phyloP scores from a whole-genome alignment of 2,329 filamentous ascomycete species.

The Microdochium trichocladiopsis region DNA sequence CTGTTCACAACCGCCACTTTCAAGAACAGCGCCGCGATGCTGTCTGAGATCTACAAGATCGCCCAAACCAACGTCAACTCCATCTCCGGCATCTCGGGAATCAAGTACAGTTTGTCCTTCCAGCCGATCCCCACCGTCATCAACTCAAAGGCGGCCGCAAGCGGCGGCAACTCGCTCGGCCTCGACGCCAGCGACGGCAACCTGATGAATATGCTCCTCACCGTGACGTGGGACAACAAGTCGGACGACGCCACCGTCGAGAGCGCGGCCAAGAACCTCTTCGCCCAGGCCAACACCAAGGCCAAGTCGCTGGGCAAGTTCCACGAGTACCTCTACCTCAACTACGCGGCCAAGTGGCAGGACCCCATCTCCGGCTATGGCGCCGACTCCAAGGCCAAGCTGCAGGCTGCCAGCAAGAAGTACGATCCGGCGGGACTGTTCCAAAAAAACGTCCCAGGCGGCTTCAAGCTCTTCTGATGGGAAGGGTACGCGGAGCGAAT shows the following conservation, averaged over 20 bases:
- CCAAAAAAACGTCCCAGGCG: slow-evolving; percentile 20
- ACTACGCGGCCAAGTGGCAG: slow-evolving; percentile 21
- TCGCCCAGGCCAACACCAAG: slow-evolving; percentile 8
- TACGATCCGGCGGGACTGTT: slow-evolving; percentile 21
- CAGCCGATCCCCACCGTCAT: slow-evolving; percentile 15
- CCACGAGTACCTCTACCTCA: slow-evolving; percentile 21
- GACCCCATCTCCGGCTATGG: slow-evolving; percentile 21
- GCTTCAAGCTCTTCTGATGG: slow-evolving; percentile 16
- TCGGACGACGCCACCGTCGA: slow-evolving; percentile 9
- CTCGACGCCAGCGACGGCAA: slow-evolving; percentile 9
- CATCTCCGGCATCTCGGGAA: slow-evolving; percentile 21
- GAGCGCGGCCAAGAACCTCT: slow-evolving; percentile 6
- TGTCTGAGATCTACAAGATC: slow-evolving; percentile 12
- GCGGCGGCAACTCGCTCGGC: slow-evolving; percentile 18
- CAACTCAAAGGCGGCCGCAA: slow-evolving; percentile 6
- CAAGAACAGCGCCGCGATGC: neutral
- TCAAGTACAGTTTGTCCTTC: slow-evolving; percentile 10
- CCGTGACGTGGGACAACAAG: slow-evolving; percentile 5
- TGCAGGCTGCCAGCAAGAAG: slow-evolving; percentile 15
- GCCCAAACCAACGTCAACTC: slow-evolving; percentile 26
- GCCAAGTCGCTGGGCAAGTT: slow-evolving; percentile 11
- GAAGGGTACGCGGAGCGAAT: neutral
- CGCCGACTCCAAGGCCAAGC: slow-evolving; percentile 11
- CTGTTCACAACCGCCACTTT: neutral
- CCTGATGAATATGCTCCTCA: slow-evolving; percentile 12